Evolutionary conservation across 257 asterid genomes (phyloP), one percentile per base, ranked within the genome.

Genomic region (Plectranthus barbatus): DNA sequence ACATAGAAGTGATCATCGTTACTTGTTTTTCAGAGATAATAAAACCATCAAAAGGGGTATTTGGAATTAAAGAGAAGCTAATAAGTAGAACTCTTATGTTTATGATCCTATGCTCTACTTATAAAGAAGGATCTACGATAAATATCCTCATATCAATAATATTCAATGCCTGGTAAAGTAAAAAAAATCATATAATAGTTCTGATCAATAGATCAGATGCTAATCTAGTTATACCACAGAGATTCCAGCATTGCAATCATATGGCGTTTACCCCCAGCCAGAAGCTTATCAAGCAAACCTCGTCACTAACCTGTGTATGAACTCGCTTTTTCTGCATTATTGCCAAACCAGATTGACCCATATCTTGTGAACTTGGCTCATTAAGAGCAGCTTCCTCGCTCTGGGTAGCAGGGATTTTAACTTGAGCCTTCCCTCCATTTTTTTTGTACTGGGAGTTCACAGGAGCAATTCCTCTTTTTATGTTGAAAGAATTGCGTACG

Each of bases 281-380:
- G 26, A 51, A 23, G 62, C 52, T 67, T 53, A 29, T 48, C 42
- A 54, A 69, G 14, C 11, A 44, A 26, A 64, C 40, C 48, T 51
- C 47, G 15, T 67, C 56, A 29, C 80, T 64, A 72, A 87, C 96
- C 96, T 87, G 96, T 57, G 86, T 83, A 74, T 81, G 90, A 34
- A 87, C 78, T 14, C 96, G 88, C 71, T 85, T 87, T 74, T 87
- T 87, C 60, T 91, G 77, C 31, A 74, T 77, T 26, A 87, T 86
- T 9, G 89, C 83, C 64, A 80, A 72, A 55, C 89, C 84, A 21
- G 90, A 77, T 78, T 79, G 95, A 68, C 86, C 80, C 74, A 69
- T 71, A 69, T 79, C 76, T 50, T 78, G 91, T 47, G 87, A 83
- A 61, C 77, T 77, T 45, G 79, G 74, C 64, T 80, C 86, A 73